Base-by-base conservation (phyloP, 1,284 basidiomycete species). In the Cystobasidium sp. region DNA sequence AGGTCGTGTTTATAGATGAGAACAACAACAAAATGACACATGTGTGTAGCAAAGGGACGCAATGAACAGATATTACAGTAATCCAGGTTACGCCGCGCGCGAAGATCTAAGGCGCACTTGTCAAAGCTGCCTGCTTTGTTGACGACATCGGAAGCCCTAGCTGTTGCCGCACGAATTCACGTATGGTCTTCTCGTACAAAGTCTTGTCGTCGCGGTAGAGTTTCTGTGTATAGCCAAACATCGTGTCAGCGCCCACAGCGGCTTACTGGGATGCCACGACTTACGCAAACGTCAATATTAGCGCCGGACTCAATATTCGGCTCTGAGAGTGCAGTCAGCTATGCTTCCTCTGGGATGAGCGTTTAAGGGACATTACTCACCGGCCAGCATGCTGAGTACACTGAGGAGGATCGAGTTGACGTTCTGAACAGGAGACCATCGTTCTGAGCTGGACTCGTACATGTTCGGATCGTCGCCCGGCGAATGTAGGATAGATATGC, bases 241-340 rank as follows among this genome's bases (percentile, higher is more conserved):
- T 52, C 49, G 62, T 16, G 39, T n/a, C 39, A n/a, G 31, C 18
- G 6, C 22, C 6, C 5, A 31, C 24, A n/a, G 14, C 18, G 62
- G 43, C 12, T 6, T 37, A 41, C 46, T n/a, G 1, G 3, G 47
- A 7, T 9, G 5, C 53, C 20, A n/a, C 8, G 24, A 9, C 83
- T 78, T 74, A 83, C 83, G 79, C 83, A 84, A 49, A 83, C 84
- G 75, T 99, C 96, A 75, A 99, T 92, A 84, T 98, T 98, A 59
- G 97, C 97, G 44, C 96, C 96, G 78, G 91, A 94, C 84, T 99
- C 97, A 68, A 98, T 87, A 83, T 99, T 99, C n/a, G 97, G 97
- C 85, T 99, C 96, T 90, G 66, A 16, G 20, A 22, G 16, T 22
- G 3, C 1, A 9, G 24, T 73, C 41, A 63, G 61, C 49, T 51